Conservation (phyloP, 2,329 filamentous ascomycete genomes). For the Colletotrichum sidae region DNA sequence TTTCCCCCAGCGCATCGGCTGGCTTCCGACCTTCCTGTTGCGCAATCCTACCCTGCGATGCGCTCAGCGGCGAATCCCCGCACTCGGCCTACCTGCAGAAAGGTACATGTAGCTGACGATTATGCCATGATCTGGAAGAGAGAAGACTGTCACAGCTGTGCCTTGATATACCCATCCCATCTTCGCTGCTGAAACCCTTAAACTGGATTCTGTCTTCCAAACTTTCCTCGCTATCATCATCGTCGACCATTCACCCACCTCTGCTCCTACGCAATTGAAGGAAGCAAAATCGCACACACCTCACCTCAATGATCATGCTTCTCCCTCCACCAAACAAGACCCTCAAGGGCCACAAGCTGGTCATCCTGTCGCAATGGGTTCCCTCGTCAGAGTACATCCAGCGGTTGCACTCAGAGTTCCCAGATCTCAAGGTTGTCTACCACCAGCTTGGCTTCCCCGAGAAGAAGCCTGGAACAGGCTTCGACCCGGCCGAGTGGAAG, state of each 20-base stretch:
- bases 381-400: slow-evolving; percentile 49
- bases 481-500: slow-evolving; percentile 55
- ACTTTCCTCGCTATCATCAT: not conserved
- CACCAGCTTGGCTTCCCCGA: slow-evolving; percentile 45
- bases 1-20: slow-evolving; percentile 16
- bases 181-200: slow-evolving; percentile 13
- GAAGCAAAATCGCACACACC: not conserved
- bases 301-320: slow-evolving; percentile 29
- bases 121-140: slow-evolving; percentile 2
- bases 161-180: slow-evolving; percentile 2
- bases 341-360: slow-evolving; percentile 57
- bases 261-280: no score
- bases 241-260: not conserved
- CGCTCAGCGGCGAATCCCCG: slow-evolving; percentile 27
- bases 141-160: not conserved
- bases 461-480: slow-evolving; percentile 39
- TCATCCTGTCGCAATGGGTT: slow-evolving; percentile 52
- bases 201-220: not conserved
- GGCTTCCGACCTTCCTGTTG: slow-evolving; percentile 33
- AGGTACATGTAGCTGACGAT: slow-evolving; percentile 1
- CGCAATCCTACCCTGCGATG: slow-evolving; percentile 33
- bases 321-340: slow-evolving; percentile 31
- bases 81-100: slow-evolving; percentile 3
- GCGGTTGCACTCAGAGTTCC: slow-evolving; percentile 52
- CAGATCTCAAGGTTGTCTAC: slow-evolving; percentile 55